Evolutionary conservation across 2,329 filamentous ascomycete genomes (phyloP), one percentile per base, ranked within the genome.

Genomic region (Penicillium verrucosum): DNA sequence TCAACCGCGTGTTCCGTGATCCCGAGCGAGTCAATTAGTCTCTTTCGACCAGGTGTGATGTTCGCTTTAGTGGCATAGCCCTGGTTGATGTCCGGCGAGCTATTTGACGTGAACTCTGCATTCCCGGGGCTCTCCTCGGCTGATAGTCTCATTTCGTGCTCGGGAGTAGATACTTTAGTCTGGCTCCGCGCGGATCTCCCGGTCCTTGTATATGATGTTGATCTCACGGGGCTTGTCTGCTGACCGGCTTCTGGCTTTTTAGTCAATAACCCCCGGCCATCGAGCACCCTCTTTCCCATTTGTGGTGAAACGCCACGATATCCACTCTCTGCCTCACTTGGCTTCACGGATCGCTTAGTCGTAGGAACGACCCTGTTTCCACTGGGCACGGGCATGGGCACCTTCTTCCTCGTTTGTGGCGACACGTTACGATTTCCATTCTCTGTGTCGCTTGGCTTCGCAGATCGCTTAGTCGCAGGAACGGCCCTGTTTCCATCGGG

Each of bases 1-100:
- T 61, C 56, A 11, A 37, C 41, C n/a, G 56, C 50, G 14, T 45
- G 23, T 41, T 61, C 61, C 21, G 58, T 56, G 4, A 60, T 50
- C 44, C 64, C 64, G 38, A 75, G 52, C 12, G 69, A 70, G 59
- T 76, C 73, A 32, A 75, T 65, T 34, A 76, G 55, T 50, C 73
- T 70, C 54, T 62, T 71, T 38, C 74, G 69, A 14, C 60, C 59
- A 21, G 64, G 63, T n/a, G 65, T 66, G 30, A 48, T 40, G 29
- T 53, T 63, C 32, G 48, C 56, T 38, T 48, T 30, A 21, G 32
- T 34, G 9, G 14, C 25, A 29, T 40, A 30, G 32, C 21, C 36
- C 42, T 42, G 44, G 40, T 46, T 27, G 23, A n/a, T 44, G 5
- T 40, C 37, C 21, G 48, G 42, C n/a, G 42, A 41, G 18, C 23